Conservation (phyloP, 1,284 basidiomycete genomes). For the Ganoderma multipileum region DNA sequence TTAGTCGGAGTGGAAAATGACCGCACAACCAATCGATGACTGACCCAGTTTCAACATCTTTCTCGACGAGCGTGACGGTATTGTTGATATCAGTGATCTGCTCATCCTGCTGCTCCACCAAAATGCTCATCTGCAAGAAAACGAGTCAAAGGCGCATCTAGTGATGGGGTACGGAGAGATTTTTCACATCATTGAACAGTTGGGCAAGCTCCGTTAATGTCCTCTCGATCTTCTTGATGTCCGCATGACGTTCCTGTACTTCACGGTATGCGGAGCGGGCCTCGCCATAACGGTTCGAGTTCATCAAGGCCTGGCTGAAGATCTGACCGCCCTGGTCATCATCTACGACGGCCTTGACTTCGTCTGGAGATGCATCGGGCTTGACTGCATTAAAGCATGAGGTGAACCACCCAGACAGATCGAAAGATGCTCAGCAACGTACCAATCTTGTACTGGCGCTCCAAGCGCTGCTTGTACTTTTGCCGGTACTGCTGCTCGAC, state of each 20-base stretch:
- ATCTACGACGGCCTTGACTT: conserved; percentile 87
- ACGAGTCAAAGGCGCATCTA: background rate
- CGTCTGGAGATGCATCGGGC: conserved; percentile 93
- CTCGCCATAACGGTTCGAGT: conserved; percentile 90
- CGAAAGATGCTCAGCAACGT: conserved; percentile 32
- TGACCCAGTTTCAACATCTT: conserved; percentile 86
- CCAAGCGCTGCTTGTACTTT: conserved; percentile 94
- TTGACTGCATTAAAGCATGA: conserved; percentile 66
- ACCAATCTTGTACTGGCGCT: conserved; percentile 97
- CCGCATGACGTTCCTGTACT: conserved; percentile 95
- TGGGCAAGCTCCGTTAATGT: conserved; percentile 94
- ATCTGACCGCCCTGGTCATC: conserved; percentile 89
- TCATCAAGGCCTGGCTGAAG: conserved; percentile 94
- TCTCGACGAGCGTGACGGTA: conserved; percentile 75
- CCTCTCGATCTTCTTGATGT: conserved; percentile 94
- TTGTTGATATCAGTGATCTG: conserved; percentile 82
- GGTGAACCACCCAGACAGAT: background rate
- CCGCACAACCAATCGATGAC: conserved; percentile 36
- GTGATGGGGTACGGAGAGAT: background rate
- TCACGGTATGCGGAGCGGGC: conserved; percentile 93
- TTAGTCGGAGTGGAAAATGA: background rate
- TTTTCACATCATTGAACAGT: conserved; percentile 89
- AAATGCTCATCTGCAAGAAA: conserved; percentile 76
- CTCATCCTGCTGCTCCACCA: conserved; percentile 94
- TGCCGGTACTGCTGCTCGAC: conserved; percentile 94